phyloP scores from a whole-genome alignment of 2,329 filamentous ascomycete species.

The Penicillium aurantiogriseum region DNA sequence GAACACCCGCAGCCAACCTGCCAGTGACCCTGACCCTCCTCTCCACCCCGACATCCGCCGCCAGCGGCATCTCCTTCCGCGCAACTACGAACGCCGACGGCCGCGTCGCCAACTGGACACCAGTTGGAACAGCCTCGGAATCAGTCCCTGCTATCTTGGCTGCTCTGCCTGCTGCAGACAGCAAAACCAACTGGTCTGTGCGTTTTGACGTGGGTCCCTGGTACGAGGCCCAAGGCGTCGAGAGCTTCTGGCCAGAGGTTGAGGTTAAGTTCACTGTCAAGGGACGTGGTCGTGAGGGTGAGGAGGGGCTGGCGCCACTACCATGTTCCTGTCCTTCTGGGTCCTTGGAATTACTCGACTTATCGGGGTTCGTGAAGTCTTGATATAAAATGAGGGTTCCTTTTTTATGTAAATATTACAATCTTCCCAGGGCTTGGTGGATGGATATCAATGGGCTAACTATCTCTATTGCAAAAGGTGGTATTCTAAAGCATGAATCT shows the following conservation, averaged over 20 bases:
- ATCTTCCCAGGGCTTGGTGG: not conserved
- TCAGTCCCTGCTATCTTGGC: constrained; percentile 31
- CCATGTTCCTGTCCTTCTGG: constrained; percentile 52
- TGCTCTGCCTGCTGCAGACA: constrained; percentile 36
- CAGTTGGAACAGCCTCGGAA: constrained; percentile 22
- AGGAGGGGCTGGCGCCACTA: constrained; percentile 49
- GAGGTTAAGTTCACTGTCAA: constrained; percentile 52
- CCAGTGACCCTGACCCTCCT: constrained; percentile 56
- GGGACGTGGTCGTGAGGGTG: constrained; percentile 38
- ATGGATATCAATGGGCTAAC: not conserved
- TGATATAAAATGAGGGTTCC: not conserved
- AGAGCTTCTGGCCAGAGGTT: constrained; percentile 53
- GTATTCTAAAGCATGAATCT: not conserved
- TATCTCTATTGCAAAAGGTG: not conserved
- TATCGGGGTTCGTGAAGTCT: constrained; percentile 45
- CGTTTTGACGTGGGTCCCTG: constrained; percentile 48
- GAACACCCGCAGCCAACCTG: constrained; percentile 46
- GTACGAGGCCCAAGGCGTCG: constrained; percentile 48
- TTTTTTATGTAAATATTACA: not conserved
- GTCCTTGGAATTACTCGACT: constrained; percentile 53
- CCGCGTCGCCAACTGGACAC: constrained; percentile 46
- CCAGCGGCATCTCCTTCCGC: constrained; percentile 32
- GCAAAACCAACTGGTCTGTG: constrained; percentile 48
- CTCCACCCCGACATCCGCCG: constrained; percentile 47
- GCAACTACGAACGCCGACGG: constrained; percentile 48